phyloP scores from a whole-genome alignment of 306 rosid genomes.

The Cucumis hystrix region DNA sequence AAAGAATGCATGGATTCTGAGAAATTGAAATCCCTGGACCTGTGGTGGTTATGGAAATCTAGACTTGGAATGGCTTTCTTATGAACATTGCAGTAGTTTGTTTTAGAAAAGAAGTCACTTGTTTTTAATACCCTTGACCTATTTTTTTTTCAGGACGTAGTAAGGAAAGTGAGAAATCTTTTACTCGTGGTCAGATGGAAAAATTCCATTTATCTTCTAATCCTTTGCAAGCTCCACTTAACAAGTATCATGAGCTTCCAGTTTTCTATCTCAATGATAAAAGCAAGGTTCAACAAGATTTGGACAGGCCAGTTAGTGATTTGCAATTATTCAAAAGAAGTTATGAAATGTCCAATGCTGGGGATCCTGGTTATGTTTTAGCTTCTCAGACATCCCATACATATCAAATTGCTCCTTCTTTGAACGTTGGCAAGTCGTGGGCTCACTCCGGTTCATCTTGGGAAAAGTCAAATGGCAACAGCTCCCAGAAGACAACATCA shows the following conservation, averaged over 20 bases:
- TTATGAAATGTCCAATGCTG: slow-evolving; percentile 9
- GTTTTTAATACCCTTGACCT: slow-evolving; percentile 7
- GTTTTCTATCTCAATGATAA: slow-evolving; percentile 22
- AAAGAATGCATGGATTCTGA: background rate
- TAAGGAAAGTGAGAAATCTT: slow-evolving; percentile 30
- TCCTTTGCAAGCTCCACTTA: slow-evolving; percentile 28
- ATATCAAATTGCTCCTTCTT: background rate
- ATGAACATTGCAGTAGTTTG: background rate
- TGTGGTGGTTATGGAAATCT: background rate
- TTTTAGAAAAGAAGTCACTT: background rate
- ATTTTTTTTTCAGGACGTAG: slow-evolving; percentile 38
- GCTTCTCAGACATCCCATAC: slow-evolving; percentile 7
- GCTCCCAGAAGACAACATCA: background rate
- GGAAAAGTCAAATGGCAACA: background rate
- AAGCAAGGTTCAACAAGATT: slow-evolving; percentile 26
- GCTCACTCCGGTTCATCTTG: slow-evolving; percentile 8
- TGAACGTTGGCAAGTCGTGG: background rate
- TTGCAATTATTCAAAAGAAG: slow-evolving; percentile 31
- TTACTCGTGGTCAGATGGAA: slow-evolving; percentile 12
- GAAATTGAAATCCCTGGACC: background rate
- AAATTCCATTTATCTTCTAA: slow-evolving; percentile 33
- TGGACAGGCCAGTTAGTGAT: slow-evolving; percentile 39
- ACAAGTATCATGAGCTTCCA: slow-evolving; percentile 34
- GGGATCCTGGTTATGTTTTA: background rate
- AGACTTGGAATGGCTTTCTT: background rate